Evolutionary conservation across 2,329 filamentous ascomycete genomes (phyloP).

Genomic region (Colletotrichum liriopes): DNA sequence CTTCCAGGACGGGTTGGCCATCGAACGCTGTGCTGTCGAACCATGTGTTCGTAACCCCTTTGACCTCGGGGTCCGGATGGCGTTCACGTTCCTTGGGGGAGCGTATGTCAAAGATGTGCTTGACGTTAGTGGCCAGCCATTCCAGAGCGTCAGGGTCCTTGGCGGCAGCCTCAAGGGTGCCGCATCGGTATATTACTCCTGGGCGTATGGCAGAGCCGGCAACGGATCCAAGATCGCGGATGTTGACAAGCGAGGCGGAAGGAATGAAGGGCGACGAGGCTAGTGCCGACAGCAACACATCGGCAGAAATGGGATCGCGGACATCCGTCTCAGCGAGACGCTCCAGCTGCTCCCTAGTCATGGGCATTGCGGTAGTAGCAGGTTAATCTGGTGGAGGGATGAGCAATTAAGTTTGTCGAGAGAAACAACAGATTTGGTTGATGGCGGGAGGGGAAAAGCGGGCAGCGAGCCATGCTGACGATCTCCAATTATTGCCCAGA

Average conservation of each 20-base stretch:
- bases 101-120: constrained; percentile 68
- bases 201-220: constrained; percentile 58
- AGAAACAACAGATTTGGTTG: not conserved
- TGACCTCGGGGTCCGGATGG: constrained; percentile 61
- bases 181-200: constrained; percentile 63
- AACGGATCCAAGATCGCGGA: constrained; percentile 65
- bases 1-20: constrained; percentile 54
- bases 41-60: constrained; percentile 64
- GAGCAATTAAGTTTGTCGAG: not conserved
- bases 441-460: not conserved
- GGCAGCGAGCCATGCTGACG: not conserved
- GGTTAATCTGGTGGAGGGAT: not conserved
- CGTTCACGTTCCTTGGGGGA: constrained; percentile 59
- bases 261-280: constrained; percentile 62
- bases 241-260: constrained; percentile 65
- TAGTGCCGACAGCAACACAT: constrained; percentile 55
- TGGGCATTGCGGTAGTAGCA: not conserved
- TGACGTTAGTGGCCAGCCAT: constrained; percentile 56
- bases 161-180: constrained; percentile 55
- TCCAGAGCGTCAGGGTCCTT: constrained; percentile 51
- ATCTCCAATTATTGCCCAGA: not conserved
- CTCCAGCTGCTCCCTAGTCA: constrained; percentile 9
- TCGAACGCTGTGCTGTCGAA: constrained; percentile 53
- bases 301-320: constrained; percentile 54
- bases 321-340: constrained; percentile 61